Percentiles rank a stretch among this genome's conserved stretches.
These are phyloP conservation scores for Crithidia acanthocephali DNA, from an alignment of 208 protist species.

Conservation along the genomic window DNA sequence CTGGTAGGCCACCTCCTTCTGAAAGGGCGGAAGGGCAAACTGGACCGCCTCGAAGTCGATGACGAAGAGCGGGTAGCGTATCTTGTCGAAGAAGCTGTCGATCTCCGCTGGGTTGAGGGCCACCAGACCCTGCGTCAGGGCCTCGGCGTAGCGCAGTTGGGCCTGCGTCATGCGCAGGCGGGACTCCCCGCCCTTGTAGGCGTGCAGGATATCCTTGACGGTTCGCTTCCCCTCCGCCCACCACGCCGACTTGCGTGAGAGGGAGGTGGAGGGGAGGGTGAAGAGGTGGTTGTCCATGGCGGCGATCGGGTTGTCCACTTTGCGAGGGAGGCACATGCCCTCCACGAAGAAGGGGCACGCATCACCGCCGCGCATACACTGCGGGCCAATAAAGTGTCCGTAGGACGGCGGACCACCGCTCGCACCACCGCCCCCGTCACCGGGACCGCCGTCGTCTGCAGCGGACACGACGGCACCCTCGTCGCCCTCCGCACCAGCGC, in stretches of 20 bases:
- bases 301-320: constrained; percentile 63
- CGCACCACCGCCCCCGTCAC: background rate
- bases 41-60: constrained; percentile 92
- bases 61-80: constrained; percentile 86
- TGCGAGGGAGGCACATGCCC: constrained; percentile 82
- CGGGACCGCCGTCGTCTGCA: background rate
- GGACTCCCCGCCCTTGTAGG: constrained; percentile 50
- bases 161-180: constrained; percentile 77
- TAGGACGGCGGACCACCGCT: constrained; percentile 40
- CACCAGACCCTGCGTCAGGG: constrained; percentile 61
- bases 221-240: constrained; percentile 83
- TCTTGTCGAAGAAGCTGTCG: constrained; percentile 70
- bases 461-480: background rate
- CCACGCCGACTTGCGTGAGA: constrained; percentile 76
- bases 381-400: constrained; percentile 60
- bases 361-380: constrained; percentile 73
- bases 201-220: constrained; percentile 63
- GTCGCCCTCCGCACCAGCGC: background rate
- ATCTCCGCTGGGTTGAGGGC: constrained; percentile 81
- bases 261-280: constrained; percentile 73
- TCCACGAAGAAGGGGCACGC: constrained; percentile 84
- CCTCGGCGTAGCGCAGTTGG: constrained; percentile 84
- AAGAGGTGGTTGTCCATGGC: constrained; percentile 88
- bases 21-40: constrained; percentile 89
- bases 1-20: constrained; percentile 80